Evolutionary conservation across 495 filamentous ascomycete species (phyloP).

Genomic region (Friedmanniomyces simplex): DNA sequence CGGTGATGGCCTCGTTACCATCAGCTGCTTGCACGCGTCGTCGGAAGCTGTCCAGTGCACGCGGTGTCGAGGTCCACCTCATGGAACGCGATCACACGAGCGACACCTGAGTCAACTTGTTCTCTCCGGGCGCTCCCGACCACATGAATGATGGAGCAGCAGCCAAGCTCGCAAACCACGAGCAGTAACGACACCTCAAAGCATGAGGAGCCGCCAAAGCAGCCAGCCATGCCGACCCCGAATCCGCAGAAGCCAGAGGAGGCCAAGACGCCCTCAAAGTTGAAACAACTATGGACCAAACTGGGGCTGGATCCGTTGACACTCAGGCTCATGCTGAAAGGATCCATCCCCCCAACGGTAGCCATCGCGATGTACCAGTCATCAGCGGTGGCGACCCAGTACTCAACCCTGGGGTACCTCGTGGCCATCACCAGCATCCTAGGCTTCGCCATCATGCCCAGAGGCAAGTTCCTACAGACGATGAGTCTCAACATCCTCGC

Average conservation of each 20-base stretch:
- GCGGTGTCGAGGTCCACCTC: too few species aligned
- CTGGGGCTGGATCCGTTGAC: slow-evolving; percentile 15
- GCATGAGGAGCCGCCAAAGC: not conserved
- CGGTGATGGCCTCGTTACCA: too few species aligned
- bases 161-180: not conserved
- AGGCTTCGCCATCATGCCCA: slow-evolving; percentile 46
- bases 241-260: not conserved
- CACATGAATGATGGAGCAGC: not conserved
- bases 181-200: not conserved
- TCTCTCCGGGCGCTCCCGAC: not conserved
- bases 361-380: slow-evolving; percentile 34
- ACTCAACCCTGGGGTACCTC: slow-evolving; percentile 61
- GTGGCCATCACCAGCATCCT: slow-evolving; percentile 54
- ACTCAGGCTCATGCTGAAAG: slow-evolving; percentile 26
- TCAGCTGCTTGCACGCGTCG: too few species aligned
- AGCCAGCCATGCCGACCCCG: too few species aligned
- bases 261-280: slow-evolving; percentile 4
- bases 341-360: slow-evolving; percentile 55
- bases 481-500: slow-evolving; percentile 50
- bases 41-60: too few species aligned
- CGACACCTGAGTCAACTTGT: not conserved
- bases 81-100: too few species aligned
- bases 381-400: slow-evolving; percentile 31
- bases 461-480: slow-evolving; percentile 67
- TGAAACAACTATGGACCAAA: slow-evolving; percentile 17